Conservation (phyloP, 176 grass and related monocot species). For the Oryza australiensis region DNA sequence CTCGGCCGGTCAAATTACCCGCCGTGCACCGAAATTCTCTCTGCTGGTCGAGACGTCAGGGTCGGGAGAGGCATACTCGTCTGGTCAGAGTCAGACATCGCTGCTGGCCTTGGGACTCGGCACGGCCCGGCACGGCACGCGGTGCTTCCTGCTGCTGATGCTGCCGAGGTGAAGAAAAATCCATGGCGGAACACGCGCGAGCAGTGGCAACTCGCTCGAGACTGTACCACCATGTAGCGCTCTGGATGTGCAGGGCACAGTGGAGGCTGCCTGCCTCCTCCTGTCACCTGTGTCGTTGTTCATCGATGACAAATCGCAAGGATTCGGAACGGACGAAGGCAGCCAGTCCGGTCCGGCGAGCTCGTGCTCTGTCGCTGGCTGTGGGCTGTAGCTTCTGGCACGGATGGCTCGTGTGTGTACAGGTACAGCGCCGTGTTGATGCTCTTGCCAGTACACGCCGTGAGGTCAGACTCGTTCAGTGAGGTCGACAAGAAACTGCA, state of each 20-base stretch:
- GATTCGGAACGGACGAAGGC: neutral
- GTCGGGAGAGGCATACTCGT: no score
- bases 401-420: neutral
- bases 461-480: neutral
- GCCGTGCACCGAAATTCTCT: neutral
- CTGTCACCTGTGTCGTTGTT: neutral
- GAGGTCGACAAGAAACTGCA: neutral
- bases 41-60: neutral
- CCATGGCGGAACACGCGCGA: neutral
- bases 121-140: neutral
- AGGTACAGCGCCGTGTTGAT: neutral
- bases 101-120: neutral
- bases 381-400: neutral
- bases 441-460: neutral
- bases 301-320: slow-evolving; percentile 36
- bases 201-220: neutral
- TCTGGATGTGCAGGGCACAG: neutral
- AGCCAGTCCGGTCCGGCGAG: neutral
- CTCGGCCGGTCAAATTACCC: no score
- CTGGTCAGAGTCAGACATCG: neutral
- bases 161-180: neutral
- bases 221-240: neutral
- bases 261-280: neutral
- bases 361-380: neutral
- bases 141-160: neutral